Evolutionary conservation across 306 rosid genomes (phyloP).

Genomic region (Glycine latifolia): DNA sequence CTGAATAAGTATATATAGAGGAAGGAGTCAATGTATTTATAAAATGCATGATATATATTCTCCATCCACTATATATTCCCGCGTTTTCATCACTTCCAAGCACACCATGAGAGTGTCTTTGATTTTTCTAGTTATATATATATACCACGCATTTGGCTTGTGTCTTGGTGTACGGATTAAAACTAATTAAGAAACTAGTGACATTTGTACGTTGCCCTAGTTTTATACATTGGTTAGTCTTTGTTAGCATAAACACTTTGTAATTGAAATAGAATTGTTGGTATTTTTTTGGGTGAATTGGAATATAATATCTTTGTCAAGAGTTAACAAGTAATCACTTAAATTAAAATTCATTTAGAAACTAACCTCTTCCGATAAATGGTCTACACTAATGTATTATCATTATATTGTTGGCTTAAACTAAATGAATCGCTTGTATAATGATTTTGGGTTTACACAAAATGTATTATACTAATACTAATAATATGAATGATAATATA

Average conservation of each 20-base stretch:
- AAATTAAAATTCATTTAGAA: no score
- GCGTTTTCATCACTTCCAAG: constrained; percentile 46
- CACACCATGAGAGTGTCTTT: constrained; percentile 38
- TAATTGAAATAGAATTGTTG: background rate
- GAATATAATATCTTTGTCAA: no score
- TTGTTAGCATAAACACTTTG: background rate
- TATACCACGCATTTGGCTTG: constrained; percentile 9
- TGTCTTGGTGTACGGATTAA: background rate
- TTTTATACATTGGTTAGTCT: background rate
- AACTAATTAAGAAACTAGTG: background rate
- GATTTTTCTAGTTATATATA: constrained; percentile 22
- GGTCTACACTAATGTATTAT: no score
- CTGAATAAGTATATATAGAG: background rate
- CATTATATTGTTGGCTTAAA: no score
- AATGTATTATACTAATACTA: no score
- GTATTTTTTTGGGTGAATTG: no score
- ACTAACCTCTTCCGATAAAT: no score
- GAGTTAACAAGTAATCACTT: no score
- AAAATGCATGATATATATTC: background rate
- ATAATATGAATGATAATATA: no score
- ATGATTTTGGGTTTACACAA: no score
- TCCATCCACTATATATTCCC: constrained; percentile 27
- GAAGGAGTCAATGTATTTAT: constrained; percentile 21
- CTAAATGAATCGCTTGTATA: no score
- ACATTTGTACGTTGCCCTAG: constrained; percentile 14